phyloP scores from a whole-genome alignment of 805 yeast species.

The Kuraishia borneana region DNA sequence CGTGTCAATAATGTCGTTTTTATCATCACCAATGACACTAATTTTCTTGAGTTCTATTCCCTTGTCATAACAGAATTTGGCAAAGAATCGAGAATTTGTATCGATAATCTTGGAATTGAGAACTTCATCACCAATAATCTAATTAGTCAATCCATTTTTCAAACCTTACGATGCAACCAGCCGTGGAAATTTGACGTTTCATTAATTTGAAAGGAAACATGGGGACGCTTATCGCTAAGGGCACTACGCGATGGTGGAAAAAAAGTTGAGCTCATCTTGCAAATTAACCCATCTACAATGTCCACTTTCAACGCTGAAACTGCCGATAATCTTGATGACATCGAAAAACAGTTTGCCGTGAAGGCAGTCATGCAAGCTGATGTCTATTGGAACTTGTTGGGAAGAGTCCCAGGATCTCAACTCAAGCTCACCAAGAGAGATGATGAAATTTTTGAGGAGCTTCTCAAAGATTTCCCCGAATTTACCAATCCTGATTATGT shows the following conservation, averaged over 20 bases:
- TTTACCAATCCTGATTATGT: slow-evolving; percentile 50
- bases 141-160: background rate
- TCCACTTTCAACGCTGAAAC: slow-evolving; percentile 66
- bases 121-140: slow-evolving; percentile 78
- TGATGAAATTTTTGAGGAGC: slow-evolving; percentile 52
- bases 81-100: slow-evolving; percentile 64
- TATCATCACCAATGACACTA: slow-evolving; percentile 70
- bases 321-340: slow-evolving; percentile 92
- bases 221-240: background rate
- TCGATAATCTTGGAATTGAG: slow-evolving; percentile 78
- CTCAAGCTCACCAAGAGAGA: slow-evolving; percentile 64
- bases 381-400: slow-evolving; percentile 79
- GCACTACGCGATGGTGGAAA: background rate
- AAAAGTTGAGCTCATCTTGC: slow-evolving; percentile 5
- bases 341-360: slow-evolving; percentile 96
- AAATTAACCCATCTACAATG: background rate
- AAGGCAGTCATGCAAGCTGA: slow-evolving; percentile 94
- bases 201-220: background rate
- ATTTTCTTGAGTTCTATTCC: slow-evolving; percentile 61
- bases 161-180: slow-evolving; percentile 27
- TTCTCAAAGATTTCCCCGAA: slow-evolving; percentile 80
- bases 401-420: slow-evolving; percentile 66
- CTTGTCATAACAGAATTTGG: slow-evolving; percentile 53
- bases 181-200: slow-evolving; percentile 16
- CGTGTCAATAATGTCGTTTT: slow-evolving; percentile 48